Evolutionary conservation across 139 green algal species (phyloP), one percentile per base, ranked within the genome.

Genomic region (Chlorella sp.): DNA sequence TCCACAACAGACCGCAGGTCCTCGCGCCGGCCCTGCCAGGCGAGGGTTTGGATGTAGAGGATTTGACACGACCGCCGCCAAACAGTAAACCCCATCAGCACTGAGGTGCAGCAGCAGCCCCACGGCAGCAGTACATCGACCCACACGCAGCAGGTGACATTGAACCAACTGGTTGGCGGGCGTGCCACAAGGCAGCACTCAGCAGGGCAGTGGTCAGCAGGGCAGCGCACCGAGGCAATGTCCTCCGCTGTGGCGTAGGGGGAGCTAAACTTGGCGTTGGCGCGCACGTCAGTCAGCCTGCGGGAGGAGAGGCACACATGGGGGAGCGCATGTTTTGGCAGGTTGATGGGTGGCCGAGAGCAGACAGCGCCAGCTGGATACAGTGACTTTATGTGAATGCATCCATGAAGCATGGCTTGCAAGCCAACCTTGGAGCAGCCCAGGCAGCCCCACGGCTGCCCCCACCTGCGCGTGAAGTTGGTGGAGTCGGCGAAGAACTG

Each of bases 261-360:
- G 15, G 87, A 87, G 28, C 82, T 91, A 78, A 98, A 98, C 90
- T 98, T 98, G 65, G 85, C 87, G 82, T 98, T 98, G 85, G 96
- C 96, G 20, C 87, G 86, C 28, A 98, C 89, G 63, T 84, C 91
- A 20, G 89, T 94, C 41, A 98, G 90, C 18, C 96, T 71, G 74
- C 1, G 21, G 15, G 30, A 21, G 51, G 15, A 21, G 12, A 60
- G 13, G 51, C 51, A 60, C 13, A n/a, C n/a, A n/a, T n/a, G n/a
- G n/a, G n/a, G n/a, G n/a, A n/a, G n/a, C n/a, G n/a, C n/a, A n/a
- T n/a, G n/a, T n/a, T n/a, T n/a, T n/a, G n/a, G n/a, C n/a, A n/a
- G n/a, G n/a, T n/a, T n/a, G n/a, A n/a, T n/a, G n/a, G n/a, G n/a
- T n/a, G n/a, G n/a, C n/a, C n/a, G n/a, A n/a, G n/a, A n/a, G n/a